Evolutionary conservation across 441 rosid species (phyloP), one percentile per base, ranked within the genome.

Genomic region (Gossypium davidsonii): DNA sequence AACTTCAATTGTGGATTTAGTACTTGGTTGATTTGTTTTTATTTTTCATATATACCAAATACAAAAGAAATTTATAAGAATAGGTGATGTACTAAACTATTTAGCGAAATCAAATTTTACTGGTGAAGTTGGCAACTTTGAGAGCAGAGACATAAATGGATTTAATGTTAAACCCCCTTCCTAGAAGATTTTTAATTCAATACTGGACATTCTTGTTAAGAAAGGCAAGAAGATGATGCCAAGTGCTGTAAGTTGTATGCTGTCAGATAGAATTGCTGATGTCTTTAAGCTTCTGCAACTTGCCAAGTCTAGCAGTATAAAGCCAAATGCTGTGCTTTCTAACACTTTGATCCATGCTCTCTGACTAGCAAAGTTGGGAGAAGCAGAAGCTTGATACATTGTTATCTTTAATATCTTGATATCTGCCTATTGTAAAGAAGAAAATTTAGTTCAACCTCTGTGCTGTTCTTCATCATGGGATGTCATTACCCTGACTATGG

Each of bases 341-440:
- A 91, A 90, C 80, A 90, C 95, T 0, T 80, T 91, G 83, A 84
- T 94, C 69, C 85, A 88, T 34, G 88, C 86, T 4, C 85, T 91
- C 53, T 90, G 95, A 91, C 87, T 20, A 91, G 83, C 25, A 94
- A 94, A 80, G 85, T 87, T 3, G 97, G 96, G 69, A 86, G 96
- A 82, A 93, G 95, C 2, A 86, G 87, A 81, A 90, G 93, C 79
- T 84, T 91, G 70, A 85, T 90, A 91, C 82, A 78, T 77, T 92
- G 92, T 87, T 10, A 90, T 92, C 64, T 92, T 88, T 77, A 94
- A 86, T 80, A 70, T 91, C 65, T 79, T 94, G 88, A 88, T 91
- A 76, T 86, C 92, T 51, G 87, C 85, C 0, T 90, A 87, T 62
- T 92, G 92, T 76, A 86, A 83, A 72, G 94, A 92, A 55, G 82